Evolutionary conservation across 176 grass and related monocot genomes (phyloP).

Genomic region (Musa acuminata): DNA sequence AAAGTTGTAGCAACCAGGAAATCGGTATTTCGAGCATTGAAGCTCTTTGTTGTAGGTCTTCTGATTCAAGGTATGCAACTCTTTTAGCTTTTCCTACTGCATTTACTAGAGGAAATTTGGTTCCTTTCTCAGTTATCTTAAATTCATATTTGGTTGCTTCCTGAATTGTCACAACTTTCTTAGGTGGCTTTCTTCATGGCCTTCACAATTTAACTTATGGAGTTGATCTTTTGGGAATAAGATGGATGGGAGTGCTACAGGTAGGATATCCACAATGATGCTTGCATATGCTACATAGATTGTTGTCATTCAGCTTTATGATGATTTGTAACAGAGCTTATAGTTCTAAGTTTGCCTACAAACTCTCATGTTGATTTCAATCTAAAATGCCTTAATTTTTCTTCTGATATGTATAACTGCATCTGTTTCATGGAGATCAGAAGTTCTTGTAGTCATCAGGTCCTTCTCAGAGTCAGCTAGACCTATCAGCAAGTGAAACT

Average conservation of each 20-base stretch:
- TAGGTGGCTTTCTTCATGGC: constrained; percentile 83
- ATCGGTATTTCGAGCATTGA: constrained; percentile 53
- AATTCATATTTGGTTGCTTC: not conserved
- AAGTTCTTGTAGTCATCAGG: too few species aligned
- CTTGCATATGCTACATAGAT: not conserved
- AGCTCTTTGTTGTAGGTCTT: constrained; percentile 68
- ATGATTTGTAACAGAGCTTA: not conserved
- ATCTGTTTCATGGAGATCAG: too few species aligned
- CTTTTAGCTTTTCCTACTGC: not conserved
- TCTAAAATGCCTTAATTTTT: too few species aligned
- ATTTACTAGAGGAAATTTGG: not conserved
- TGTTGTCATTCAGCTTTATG: not conserved
- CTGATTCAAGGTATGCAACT: constrained; percentile 58
- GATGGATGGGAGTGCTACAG: constrained; percentile 82
- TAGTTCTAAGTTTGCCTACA: too few species aligned
- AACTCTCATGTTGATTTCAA: too few species aligned
- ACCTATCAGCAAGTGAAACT: not conserved
- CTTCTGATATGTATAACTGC: too few species aligned
- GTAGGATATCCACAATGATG: constrained; percentile 8
- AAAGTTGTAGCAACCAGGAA: constrained; percentile 59
- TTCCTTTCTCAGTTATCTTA: not conserved
- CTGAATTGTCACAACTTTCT: not conserved
- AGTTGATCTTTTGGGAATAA: constrained; percentile 51
- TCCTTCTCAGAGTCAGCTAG: too few species aligned
- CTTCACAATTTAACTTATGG: constrained; percentile 65